Conservation (phyloP, 371 early-diverging fungal genomes). For the Syncephalastrum sp. region DNA sequence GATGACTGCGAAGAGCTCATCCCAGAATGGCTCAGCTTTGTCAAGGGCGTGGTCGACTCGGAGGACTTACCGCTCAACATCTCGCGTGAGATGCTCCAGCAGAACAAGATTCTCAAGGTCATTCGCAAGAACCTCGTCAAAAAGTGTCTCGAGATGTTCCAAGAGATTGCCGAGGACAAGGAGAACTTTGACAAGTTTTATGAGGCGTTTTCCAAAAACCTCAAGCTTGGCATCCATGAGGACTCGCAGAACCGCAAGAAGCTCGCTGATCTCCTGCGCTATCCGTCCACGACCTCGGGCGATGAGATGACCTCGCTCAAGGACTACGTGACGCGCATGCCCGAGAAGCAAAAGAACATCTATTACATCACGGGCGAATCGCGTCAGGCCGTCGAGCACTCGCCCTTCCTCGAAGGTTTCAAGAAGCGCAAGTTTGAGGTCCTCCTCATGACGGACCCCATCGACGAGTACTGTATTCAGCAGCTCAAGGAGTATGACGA, state of each 20-base stretch:
- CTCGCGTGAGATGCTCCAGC: conserved; percentile 87
- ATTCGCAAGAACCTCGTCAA: conserved; percentile 79
- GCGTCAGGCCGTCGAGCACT: conserved; percentile 91
- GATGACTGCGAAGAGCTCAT: conserved; percentile 73
- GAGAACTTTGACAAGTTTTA: conserved; percentile 74
- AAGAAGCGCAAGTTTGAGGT: conserved; percentile 98
- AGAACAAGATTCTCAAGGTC: conserved; percentile 71
- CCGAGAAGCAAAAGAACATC: conserved; percentile 81
- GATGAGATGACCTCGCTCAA: conserved; percentile 66
- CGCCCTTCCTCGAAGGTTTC: conserved; percentile 97
- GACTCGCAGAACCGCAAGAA: conserved; percentile 61
- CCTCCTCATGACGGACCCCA: conserved; percentile 93
- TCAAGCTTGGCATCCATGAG: conserved; percentile 82
- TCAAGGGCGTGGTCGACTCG: conserved; percentile 79
- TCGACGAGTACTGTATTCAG: conserved; percentile 95
- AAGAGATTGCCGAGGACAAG: conserved; percentile 64
- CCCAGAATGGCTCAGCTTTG: conserved; percentile 60
- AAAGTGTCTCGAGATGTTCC: conserved; percentile 82
- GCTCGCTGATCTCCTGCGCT: conserved; percentile 75
- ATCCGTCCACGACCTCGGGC: conserved; percentile 64
- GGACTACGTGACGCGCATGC: conserved; percentile 83
- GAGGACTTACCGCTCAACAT: conserved; percentile 90
- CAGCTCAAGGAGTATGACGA: conserved; percentile 98
- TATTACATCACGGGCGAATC: conserved; percentile 99
- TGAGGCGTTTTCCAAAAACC: conserved; percentile 63